Evolutionary conservation across 257 asterid genomes (phyloP), one percentile per base, ranked within the genome.

Genomic region (Lycium ferocissimum): DNA sequence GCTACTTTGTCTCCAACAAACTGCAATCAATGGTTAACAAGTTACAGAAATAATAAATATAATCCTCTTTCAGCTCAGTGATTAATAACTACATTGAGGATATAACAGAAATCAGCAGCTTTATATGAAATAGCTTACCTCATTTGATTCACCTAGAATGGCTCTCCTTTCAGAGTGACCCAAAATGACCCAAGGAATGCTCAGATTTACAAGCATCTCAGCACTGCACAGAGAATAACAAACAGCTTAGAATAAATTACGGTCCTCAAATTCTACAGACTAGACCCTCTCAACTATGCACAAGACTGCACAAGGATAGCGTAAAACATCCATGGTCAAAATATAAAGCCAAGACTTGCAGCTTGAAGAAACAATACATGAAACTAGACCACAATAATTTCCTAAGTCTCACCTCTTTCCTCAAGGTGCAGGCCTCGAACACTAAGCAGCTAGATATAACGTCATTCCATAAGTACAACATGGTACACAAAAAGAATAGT

Each of bases 121-220:
- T 10, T 49, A 89, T 20, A 35, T 82, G 63, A 85, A 58, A 49
- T 81, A 51, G 67, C 70, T 49, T 89, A 94, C 99, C 98, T 97
- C 99, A 82, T 85, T 92, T 35, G 99, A 87, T 88, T 97, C 99
- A 22, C 89, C 91, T 78, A 97, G 82, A 72, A 97, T 43, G 43
- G 91, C 89, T 88, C 99, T 95, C 91, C 99, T 92, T 73, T 97
- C 99, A 37, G 99, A 97, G 89, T 97, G 99, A 85, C 99, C 99
- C 85, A 95, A 91, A 89, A 97, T 91, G 82, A 97, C 99, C 98
- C 98, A 97, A 38, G 98, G 99, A 67, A 97, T 87, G 80, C 63
- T 92, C 86, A 97, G 88, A 85, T 94, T 91, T 85, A 90, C 96
- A 81, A 97, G 98, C 97, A 97, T 97, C 92, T 97, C 98, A 78